These are phyloP conservation scores for Ustilago bromivora DNA, from an alignment of 1,284 basidiomycete genomes.

Conservation along the genomic window DNA sequence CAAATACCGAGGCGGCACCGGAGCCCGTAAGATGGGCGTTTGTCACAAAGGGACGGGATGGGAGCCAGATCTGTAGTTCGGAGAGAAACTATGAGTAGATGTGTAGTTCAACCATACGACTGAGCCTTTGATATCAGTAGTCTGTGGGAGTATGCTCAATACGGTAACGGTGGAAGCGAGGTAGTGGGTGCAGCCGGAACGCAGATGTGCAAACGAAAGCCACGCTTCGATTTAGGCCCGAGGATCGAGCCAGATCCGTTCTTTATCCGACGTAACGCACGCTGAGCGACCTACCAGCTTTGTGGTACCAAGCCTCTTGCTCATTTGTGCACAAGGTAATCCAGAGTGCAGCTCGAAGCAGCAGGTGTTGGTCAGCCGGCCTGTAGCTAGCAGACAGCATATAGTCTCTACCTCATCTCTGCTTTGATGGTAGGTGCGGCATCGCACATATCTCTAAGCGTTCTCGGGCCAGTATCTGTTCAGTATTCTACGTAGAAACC, in stretches of 20 bases:
- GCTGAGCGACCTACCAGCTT: constrained; percentile 18
- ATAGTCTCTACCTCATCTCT: too few species aligned
- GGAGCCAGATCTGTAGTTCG: neutral
- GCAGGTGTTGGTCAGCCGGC: constrained; percentile 21
- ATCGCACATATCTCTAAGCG: neutral
- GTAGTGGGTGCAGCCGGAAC: neutral
- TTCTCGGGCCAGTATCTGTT: neutral
- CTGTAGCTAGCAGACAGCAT: constrained; percentile 14
- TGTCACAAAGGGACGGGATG: constrained; percentile 7
- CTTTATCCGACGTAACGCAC: neutral
- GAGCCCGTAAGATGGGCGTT: constrained; percentile 9
- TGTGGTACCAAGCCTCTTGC: neutral
- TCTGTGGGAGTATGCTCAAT: neutral
- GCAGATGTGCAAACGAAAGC: constrained; percentile 7
- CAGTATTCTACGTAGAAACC: too few species aligned
- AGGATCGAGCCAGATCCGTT: constrained; percentile 8
- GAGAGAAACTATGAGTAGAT: too few species aligned
- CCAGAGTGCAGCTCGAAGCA: neutral
- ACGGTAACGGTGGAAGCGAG: constrained; percentile 5
- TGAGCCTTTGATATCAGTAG: neutral
- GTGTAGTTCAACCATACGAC: constrained; percentile 6
- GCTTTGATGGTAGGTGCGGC: too few species aligned
- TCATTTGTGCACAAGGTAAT: neutral
- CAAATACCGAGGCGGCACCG: constrained; percentile 8
- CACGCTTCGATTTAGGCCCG: constrained; percentile 12